Base-by-base conservation (phyloP, 345 rosid genomes). In the Conringia planisiliqua region DNA sequence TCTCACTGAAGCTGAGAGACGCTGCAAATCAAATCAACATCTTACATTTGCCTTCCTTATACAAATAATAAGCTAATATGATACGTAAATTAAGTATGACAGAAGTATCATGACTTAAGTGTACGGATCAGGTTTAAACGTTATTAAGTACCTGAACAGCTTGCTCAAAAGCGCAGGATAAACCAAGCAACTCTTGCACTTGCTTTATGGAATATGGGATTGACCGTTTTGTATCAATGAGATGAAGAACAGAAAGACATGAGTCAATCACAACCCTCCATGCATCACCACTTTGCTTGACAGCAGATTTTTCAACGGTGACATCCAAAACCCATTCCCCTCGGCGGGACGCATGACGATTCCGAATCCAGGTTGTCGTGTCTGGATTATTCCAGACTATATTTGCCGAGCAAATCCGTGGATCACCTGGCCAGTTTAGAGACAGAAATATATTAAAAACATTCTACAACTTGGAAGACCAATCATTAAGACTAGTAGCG, bases 181-280 rank as follows among this genome's bases (percentile, higher is more conserved):
- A 60, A 24, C 99, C 99, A 58, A 95, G 89, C 83, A 95, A 58
- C 59, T 90, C 91, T 83, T 95, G 89, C 59, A 95, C 88, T 83
- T 95, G 97, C 81, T 92, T 95, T 40, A 90, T 77, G 0, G 94
- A 92, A 78, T 90, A 92, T 4, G 99, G 99, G 20, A 90, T 82
- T 10, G 99, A 95, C 33, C 96, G 88, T 50, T 74, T 85, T 10
- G 90, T 86, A 74, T 95, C 96, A 66, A 92, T 84, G 3, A 89
- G 73, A 80, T 90, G 90, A 66, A 92, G 83, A 17, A 95, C 88
- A 13, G 99, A 90, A 77, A 95, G 92, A 80, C 98, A 92, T 4
- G 93, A 83, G 74, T 95, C 98, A 30, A 92, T 77, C 54, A 85
- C 90, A 70, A 86, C 80, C 82, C 99, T 90, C 99, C 99, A 95